phyloP scores from a whole-genome alignment of 2,329 filamentous ascomycete genomes.

The Clarireedia hainanense region DNA sequence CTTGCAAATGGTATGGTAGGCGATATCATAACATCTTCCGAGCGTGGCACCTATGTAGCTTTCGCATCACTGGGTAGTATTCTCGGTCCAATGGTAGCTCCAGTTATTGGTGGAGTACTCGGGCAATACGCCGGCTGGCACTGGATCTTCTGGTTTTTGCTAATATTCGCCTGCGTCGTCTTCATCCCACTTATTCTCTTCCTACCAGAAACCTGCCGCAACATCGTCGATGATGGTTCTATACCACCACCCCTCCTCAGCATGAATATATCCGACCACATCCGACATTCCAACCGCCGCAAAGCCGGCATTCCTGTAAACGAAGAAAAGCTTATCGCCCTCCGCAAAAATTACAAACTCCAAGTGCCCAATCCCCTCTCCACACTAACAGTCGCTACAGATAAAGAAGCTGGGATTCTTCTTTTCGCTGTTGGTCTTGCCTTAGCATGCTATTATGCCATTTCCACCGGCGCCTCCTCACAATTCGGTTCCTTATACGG shows the following conservation, averaged over 20 bases:
- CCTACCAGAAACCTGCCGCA: constrained; percentile 18
- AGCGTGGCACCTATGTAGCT: constrained; percentile 58
- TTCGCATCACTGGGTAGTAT: constrained; percentile 51
- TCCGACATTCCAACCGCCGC: constrained; percentile 14
- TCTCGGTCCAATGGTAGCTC: constrained; percentile 30
- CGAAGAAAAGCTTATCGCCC: constrained; percentile 21
- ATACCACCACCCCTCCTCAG: constrained; percentile 48
- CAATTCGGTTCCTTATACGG: not conserved
- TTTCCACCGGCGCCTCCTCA: constrained; percentile 18
- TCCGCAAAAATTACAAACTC: constrained; percentile 26
- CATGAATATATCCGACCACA: constrained; percentile 41
- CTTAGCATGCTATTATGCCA: constrained; percentile 45
- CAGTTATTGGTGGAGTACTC: constrained; percentile 19
- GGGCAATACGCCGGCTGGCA: constrained; percentile 21
- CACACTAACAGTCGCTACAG: constrained; percentile 34
- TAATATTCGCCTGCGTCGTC: constrained; percentile 11
- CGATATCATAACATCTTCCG: constrained; percentile 53
- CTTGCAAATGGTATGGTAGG: constrained; percentile 52
- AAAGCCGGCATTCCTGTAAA: constrained; percentile 11
- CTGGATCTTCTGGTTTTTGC: constrained; percentile 44
- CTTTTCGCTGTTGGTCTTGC: constrained; percentile 43
- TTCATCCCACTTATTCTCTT: constrained; percentile 15
- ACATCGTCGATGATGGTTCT: constrained; percentile 30
- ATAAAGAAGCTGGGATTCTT: constrained; percentile 38
- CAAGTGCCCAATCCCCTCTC: constrained; percentile 33